Conservation (phyloP, 2,329 filamentous ascomycete genomes). For the Pseudogymnoascus sp. region DNA sequence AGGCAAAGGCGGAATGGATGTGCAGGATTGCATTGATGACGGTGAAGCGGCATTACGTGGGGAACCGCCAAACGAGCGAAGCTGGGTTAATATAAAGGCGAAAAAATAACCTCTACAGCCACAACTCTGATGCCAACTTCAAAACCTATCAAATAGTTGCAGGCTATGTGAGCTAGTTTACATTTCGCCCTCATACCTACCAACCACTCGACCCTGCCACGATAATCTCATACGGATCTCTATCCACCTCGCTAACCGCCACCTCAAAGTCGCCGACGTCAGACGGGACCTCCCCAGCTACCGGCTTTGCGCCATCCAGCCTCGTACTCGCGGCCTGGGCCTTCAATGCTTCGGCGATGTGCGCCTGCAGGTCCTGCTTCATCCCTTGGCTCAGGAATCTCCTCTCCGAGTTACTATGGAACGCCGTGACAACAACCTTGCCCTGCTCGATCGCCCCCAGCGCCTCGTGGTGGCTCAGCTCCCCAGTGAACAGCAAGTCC, state of each 20-base stretch:
- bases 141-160: background rate
- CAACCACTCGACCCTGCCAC: constrained; percentile 4
- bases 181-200: background rate
- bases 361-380: constrained; percentile 53
- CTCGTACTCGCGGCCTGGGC: constrained; percentile 32
- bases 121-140: background rate
- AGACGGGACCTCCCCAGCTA: constrained; percentile 16
- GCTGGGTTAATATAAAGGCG: constrained; percentile 19
- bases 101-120: constrained; percentile 9
- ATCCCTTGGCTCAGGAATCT: constrained; percentile 70
- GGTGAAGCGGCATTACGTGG: constrained; percentile 26
- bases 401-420: constrained; percentile 90
- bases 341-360: constrained; percentile 51
- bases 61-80: constrained; percentile 16
- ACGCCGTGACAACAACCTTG: constrained; percentile 73
- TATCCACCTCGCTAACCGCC: constrained; percentile 69
- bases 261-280: constrained; percentile 40
- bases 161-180: background rate
- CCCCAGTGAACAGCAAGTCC: constrained; percentile 82
- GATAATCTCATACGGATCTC: constrained; percentile 81
- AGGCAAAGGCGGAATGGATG: constrained; percentile 27
- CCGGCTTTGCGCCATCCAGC: constrained; percentile 21
- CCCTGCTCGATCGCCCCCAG: constrained; percentile 79
- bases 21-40: constrained; percentile 28
- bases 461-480: constrained; percentile 89